Conservation (phyloP, 2,329 filamentous ascomycete genomes). For the Myriosclerotinia scirpicola region DNA sequence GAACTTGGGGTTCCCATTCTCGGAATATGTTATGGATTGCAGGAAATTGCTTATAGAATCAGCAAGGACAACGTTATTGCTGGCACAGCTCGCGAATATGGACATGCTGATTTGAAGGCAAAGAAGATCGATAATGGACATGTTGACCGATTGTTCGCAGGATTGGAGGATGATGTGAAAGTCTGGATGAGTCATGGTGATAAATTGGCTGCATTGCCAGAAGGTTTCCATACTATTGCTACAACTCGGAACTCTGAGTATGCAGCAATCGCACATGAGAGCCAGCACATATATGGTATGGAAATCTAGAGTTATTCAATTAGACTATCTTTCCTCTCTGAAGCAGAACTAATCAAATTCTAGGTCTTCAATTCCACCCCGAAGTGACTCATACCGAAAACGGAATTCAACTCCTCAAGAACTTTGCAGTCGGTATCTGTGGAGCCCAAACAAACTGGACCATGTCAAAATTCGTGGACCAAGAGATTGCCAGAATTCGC, state of each 20-base stretch:
- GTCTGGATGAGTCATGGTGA: slow-evolving; percentile 89
- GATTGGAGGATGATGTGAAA: slow-evolving; percentile 67
- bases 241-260: slow-evolving; percentile 74
- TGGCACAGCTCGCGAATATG: slow-evolving; percentile 54
- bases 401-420: slow-evolving; percentile 70
- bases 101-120: slow-evolving; percentile 53
- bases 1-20: slow-evolving; percentile 44
- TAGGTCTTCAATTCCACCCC: slow-evolving; percentile 52
- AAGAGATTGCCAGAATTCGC: slow-evolving; percentile 79
- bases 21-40: slow-evolving; percentile 49
- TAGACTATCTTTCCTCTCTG: not conserved
- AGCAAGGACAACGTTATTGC: slow-evolving; percentile 63
- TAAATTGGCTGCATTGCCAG: slow-evolving; percentile 74
- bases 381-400: slow-evolving; percentile 59
- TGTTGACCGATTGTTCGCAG: slow-evolving; percentile 77
- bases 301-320: not conserved
- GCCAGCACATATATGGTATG: slow-evolving; percentile 66
- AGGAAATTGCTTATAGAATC: slow-evolving; percentile 73
- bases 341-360: not conserved
- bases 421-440: slow-evolving; percentile 85
- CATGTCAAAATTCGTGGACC: slow-evolving; percentile 79
- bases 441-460: slow-evolving; percentile 74
- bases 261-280: slow-evolving; percentile 73
- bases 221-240: slow-evolving; percentile 71
- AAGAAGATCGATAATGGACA: slow-evolving; percentile 55